phyloP scores from a whole-genome alignment of 139 green algal genomes.

The Trebouxia sp. region DNA sequence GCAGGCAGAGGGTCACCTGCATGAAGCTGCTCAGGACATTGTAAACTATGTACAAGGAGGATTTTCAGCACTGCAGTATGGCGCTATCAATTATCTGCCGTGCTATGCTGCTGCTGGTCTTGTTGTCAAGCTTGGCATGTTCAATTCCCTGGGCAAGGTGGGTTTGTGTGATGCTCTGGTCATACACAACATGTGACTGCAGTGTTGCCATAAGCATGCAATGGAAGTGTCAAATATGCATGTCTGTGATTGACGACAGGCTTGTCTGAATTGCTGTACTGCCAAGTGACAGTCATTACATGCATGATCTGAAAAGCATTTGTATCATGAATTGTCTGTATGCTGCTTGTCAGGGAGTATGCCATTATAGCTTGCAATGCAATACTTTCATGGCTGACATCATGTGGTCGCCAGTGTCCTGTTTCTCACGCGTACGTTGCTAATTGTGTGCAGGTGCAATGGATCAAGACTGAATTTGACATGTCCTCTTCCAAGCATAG shows the following conservation, averaged over 20 bases:
- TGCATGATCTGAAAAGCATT: neutral
- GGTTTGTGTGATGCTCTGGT: neutral
- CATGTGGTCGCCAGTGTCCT: too few species aligned
- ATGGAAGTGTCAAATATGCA: neutral
- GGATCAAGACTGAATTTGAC: slow-evolving; percentile 26
- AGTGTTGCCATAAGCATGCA: neutral
- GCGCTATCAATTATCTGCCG: neutral
- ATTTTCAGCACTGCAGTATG: slow-evolving; percentile 16
- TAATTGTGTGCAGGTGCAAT: neutral
- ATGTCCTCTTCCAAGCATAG: slow-evolving; percentile 18
- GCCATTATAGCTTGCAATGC: neutral
- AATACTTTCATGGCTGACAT: neutral
- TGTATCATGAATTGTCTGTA: neutral
- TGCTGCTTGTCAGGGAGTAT: neutral
- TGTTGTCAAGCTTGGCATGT: slow-evolving; percentile 19
- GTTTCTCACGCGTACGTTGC: too few species aligned
- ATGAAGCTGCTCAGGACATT: slow-evolving; percentile 12
- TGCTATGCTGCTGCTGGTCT: slow-evolving; percentile 25
- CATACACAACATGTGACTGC: neutral
- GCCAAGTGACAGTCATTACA: neutral
- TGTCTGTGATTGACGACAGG: neutral
- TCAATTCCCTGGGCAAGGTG: neutral
- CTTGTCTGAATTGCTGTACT: slow-evolving; percentile 1
- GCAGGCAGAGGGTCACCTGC: slow-evolving; percentile 16
- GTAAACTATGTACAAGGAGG: slow-evolving; percentile 16